phyloP scores from a whole-genome alignment of 2,329 filamentous ascomycete genomes.

The Pseudogymnoascus sp. region DNA sequence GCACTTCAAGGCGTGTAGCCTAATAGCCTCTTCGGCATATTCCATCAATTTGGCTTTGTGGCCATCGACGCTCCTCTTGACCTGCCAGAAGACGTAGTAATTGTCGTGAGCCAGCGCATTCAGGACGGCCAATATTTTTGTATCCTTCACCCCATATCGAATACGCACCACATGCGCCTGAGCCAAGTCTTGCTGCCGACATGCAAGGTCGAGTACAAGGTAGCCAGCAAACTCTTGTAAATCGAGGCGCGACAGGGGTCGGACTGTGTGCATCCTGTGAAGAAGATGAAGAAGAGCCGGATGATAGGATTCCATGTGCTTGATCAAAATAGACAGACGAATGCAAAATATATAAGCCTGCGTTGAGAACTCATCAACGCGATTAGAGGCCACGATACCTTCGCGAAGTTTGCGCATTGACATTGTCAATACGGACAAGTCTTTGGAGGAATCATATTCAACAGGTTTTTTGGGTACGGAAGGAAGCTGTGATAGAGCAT shows the following conservation, averaged over 20 bases:
- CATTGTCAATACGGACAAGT: constrained; percentile 66
- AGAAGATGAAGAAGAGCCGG: constrained; percentile 78
- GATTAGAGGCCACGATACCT: constrained; percentile 70
- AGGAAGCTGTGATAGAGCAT: constrained; percentile 13
- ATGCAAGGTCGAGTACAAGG: constrained; percentile 79
- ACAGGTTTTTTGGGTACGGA: constrained; percentile 10
- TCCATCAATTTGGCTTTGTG: constrained; percentile 74
- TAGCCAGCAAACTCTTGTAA: constrained; percentile 73
- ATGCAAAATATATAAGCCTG: constrained; percentile 89
- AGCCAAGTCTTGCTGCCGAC: constrained; percentile 66
- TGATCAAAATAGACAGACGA: constrained; percentile 70
- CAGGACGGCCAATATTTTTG: constrained; percentile 62
- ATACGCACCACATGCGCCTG: constrained; percentile 63
- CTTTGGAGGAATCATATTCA: constrained; percentile 40
- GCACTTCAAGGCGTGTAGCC: constrained; percentile 74
- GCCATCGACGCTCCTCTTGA: constrained; percentile 67
- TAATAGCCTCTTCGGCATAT: constrained; percentile 67
- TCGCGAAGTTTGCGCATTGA: constrained; percentile 89
- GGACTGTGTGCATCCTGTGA: constrained; percentile 56
- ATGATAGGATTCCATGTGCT: constrained; percentile 81
- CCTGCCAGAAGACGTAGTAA: constrained; percentile 68
- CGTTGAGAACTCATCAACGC: constrained; percentile 73
- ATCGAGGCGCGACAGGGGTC: constrained; percentile 63
- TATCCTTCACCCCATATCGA: constrained; percentile 53
- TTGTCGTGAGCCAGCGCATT: constrained; percentile 70